Base-by-base conservation (phyloP, 345 rosid genomes). In the Brassica cretica region DNA sequence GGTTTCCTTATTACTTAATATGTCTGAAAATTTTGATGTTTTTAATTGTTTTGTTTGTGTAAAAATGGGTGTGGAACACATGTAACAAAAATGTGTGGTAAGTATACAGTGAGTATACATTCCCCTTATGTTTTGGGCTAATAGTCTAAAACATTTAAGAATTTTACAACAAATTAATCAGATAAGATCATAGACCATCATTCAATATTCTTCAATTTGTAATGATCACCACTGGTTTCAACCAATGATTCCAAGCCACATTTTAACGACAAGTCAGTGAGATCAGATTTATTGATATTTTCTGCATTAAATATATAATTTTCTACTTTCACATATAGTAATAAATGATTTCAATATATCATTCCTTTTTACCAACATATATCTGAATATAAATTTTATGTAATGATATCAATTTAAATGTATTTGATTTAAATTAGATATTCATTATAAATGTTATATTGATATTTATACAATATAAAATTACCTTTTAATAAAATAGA, bases 141-240 rank as follows among this genome's bases (percentile, higher is more conserved):
- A 46, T 12, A 46, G 16, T 46, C n/a, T 49, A 14, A 49, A 49
- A 49, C 5, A 14, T 49, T 49, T 49, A 49, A 49, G 18, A 49
- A 14, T 49, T 49, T 0, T 5, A n/a, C 15, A 51, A 7, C 15
- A 51, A 56, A 56, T 19, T 2, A 18, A 7, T 18, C 24, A 59
- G 71, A 77, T 70, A 51, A 53, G 66, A 35, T 64, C 24, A 64
- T 70, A 64, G 65, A 70, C 75, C 70, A 70, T 70, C 75, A 70
- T 70, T 53, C 19, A 21, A 2, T 70, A 39, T 35, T 76, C 25
- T 60, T 60, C 68, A 12, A 4, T 59, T 44, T 59, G 12, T 60
- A 44, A 68, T 68, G 53, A 68, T 76, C 64, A 69, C 35, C 68
- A 44, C 68, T 41, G 16, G 53, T 61, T 62, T 62, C 8, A 70